Percentiles rank a stretch among this genome's conserved stretches.
Conservation (phyloP, 352 stramenopile genomes). For the Pythium folliculosum region DNA sequence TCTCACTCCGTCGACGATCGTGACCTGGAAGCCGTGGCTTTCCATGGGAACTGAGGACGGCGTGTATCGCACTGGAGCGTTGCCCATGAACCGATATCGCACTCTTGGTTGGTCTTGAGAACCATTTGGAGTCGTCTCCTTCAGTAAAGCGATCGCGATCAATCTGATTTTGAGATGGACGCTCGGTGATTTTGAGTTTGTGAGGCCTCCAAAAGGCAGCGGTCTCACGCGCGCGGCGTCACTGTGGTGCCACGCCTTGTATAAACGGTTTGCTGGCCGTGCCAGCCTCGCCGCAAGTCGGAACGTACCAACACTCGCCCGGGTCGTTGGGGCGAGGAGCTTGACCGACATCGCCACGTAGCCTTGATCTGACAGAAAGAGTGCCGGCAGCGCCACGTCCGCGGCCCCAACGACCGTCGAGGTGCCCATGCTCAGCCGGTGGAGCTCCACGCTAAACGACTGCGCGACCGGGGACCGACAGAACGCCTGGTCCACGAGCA, state of each 20-base stretch:
- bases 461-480: constrained; percentile 23
- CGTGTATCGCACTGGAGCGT: constrained; percentile 11
- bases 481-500: constrained; percentile 30
- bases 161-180: constrained; percentile 11
- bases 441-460: constrained; percentile 30
- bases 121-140: background rate
- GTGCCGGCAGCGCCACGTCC: constrained; percentile 10
- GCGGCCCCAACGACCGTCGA: constrained; percentile 19
- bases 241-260: background rate
- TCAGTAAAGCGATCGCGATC: constrained; percentile 4
- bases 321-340: constrained; percentile 23
- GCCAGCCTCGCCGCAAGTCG: constrained; percentile 18
- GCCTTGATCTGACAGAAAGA: constrained; percentile 29
- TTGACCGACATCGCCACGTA: constrained; percentile 15
- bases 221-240: background rate
- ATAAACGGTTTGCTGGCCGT: constrained; percentile 2
- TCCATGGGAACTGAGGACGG: background rate
- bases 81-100: constrained; percentile 25
- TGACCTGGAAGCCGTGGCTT: constrained; percentile 4
- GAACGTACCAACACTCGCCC: constrained; percentile 15
- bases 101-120: background rate
- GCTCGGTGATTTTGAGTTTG: background rate
- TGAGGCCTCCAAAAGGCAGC: background rate
- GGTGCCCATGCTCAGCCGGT: constrained; percentile 15
- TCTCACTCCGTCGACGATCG: background rate